A percentile compares a stretch with the other conserved stretches of the same genome.
Conservation (phyloP, 2,329 filamentous ascomycete species). For the Stachybotrys chartarum region DNA sequence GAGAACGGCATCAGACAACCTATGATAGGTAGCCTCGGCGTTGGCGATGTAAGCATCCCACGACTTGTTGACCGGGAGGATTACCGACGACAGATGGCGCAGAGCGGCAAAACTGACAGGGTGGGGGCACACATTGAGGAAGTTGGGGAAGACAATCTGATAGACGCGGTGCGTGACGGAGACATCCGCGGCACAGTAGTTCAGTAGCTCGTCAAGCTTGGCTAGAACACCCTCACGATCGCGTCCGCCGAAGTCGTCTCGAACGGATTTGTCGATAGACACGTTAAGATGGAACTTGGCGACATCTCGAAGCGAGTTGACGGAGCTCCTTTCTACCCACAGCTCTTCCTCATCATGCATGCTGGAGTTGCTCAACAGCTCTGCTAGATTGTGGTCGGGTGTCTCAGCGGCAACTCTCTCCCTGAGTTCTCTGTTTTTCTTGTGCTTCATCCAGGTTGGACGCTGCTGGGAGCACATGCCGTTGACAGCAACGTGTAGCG, state of each 20-base stretch:
- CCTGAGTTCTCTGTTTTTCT: conserved; percentile 78
- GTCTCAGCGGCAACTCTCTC: conserved; percentile 71
- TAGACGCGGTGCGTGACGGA: conserved; percentile 91
- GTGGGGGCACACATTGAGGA: conserved; percentile 84
- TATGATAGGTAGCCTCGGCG: conserved; percentile 77
- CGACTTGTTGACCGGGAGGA: conserved; percentile 78
- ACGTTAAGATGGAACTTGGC: conserved; percentile 93
- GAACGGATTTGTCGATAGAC: conserved; percentile 79
- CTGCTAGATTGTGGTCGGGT: conserved; percentile 62
- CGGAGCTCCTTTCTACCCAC: conserved; percentile 90
- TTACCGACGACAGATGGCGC: conserved; percentile 86
- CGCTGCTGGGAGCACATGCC: conserved; percentile 97
- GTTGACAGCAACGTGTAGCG: conserved; percentile 92
- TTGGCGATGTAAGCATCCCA: conserved; percentile 83
- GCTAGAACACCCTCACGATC: conserved; percentile 62
- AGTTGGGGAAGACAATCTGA: conserved; percentile 84
- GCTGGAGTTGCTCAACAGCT: conserved; percentile 60
- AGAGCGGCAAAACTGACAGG: conserved; percentile 95
- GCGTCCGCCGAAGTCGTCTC: conserved; percentile 80
- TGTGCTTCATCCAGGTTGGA: conserved; percentile 95
- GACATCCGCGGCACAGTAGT: conserved; percentile 95
- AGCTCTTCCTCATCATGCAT: conserved; percentile 87
- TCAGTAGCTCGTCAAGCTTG: conserved; percentile 74
- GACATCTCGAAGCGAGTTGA: conserved; percentile 92
- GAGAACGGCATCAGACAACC: conserved; percentile 69